Evolutionary conservation across 176 grass and related monocot species (phyloP).

Genomic region (Alopecurus myosuroides): DNA sequence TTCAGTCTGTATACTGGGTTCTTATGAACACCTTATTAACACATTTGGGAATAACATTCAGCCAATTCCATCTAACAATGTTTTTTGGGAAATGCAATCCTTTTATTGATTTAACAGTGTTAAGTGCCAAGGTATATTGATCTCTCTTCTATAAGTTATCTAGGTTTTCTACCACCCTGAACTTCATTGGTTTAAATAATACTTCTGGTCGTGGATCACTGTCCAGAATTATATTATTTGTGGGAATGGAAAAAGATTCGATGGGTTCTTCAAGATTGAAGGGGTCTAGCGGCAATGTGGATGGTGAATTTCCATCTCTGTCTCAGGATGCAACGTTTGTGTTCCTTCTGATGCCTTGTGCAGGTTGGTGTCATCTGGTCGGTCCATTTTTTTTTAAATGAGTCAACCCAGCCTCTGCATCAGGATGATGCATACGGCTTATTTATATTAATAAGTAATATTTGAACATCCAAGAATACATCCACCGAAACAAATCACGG

Average conservation of each 20-base stretch:
- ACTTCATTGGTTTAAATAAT: neutral
- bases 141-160: neutral
- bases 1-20: neutral
- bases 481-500: no score
- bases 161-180: neutral
- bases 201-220: neutral
- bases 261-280: neutral
- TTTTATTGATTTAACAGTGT: neutral
- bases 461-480: no score
- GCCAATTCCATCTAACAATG: neutral
- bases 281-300: neutral
- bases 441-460: no score
- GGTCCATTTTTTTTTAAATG: no score
- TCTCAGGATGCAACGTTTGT: neutral
- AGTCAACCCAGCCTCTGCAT: no score
- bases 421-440: no score
- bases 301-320: neutral
- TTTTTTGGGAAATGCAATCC: no score
- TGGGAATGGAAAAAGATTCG: neutral
- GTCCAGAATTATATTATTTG: neutral
- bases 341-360: neutral
- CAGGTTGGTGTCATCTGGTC: neutral
- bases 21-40: neutral
- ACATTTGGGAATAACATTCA: neutral
- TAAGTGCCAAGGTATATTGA: neutral